These are phyloP conservation scores for Hypoxylon rubiginosum DNA, from an alignment of 2,329 filamentous ascomycete species.

Conservation along the genomic window DNA sequence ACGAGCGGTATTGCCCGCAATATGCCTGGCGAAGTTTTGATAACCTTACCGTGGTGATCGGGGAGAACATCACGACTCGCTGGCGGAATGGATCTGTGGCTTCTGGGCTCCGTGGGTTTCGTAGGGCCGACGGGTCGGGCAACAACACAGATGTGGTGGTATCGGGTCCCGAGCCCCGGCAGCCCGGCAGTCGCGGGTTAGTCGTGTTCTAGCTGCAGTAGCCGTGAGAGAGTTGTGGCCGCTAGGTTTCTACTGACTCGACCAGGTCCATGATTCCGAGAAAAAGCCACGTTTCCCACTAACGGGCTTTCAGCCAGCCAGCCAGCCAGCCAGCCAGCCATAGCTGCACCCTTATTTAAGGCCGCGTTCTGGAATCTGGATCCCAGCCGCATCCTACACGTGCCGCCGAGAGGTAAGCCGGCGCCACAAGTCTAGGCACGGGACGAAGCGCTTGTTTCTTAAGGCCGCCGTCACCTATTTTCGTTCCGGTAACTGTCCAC, in stretches of 20 bases:
- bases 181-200: constrained; percentile 11
- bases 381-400: constrained; percentile 8
- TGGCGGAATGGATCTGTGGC: constrained; percentile 10
- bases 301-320: background rate
- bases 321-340: background rate
- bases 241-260: constrained; percentile 3
- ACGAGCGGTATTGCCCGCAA: background rate
- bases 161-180: constrained; percentile 18
- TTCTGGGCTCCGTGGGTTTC: constrained; percentile 1
- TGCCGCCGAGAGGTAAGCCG: constrained; percentile 24
- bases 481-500: constrained; percentile 9
- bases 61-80: constrained; percentile 4
- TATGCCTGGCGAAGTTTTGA: background rate
- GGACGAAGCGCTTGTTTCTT: constrained; percentile 28
- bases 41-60: background rate
- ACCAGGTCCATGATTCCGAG: constrained; percentile 24
- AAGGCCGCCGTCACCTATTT: constrained; percentile 4
- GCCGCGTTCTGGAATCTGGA: constrained; percentile 16
- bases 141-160: constrained; percentile 11
- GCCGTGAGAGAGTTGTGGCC: constrained; percentile 9
- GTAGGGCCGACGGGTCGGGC: constrained; percentile 14
- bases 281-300: constrained; percentile 12
- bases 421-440: constrained; percentile 24
- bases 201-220: constrained; percentile 20
- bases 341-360: constrained; percentile 16